Conservation (phyloP, 495 filamentous ascomycete species). For the Chaetomium fimeti region DNA sequence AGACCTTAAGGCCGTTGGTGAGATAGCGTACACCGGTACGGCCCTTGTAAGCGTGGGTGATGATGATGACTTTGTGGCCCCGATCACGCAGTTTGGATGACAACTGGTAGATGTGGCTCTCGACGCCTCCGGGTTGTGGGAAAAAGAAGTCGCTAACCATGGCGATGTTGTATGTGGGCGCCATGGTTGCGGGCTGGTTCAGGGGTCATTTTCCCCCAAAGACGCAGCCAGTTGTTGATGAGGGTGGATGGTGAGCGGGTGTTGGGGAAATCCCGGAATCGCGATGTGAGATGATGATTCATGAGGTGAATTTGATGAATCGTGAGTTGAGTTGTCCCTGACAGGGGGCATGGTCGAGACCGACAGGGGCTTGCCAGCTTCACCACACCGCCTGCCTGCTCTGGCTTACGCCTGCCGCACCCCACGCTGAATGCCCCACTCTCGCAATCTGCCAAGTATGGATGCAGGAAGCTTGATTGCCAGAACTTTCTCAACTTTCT, state of each 20-base stretch:
- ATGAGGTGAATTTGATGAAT: background rate
- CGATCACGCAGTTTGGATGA: conserved; percentile 94
- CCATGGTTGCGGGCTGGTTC: conserved; percentile 43
- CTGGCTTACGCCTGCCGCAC: background rate
- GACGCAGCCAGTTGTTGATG: background rate
- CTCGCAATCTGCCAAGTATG: background rate
- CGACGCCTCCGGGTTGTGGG: conserved; percentile 91
- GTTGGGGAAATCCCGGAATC: background rate
- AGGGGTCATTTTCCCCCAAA: conserved; percentile 18
- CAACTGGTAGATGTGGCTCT: conserved; percentile 98
- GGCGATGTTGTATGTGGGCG: conserved; percentile 60
- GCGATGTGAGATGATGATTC: background rate
- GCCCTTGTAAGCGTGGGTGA: conserved; percentile 93
- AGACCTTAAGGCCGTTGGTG: conserved; percentile 97
- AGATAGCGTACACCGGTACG: conserved; percentile 94
- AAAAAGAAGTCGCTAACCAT: conserved; percentile 99
- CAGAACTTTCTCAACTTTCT: too few species aligned
- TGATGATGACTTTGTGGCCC: conserved; percentile 96
- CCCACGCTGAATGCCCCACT: background rate
- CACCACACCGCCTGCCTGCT: conserved; percentile 18
- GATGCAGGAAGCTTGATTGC: conserved; percentile 10
- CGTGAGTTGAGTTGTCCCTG: background rate
- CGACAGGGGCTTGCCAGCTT: background rate
- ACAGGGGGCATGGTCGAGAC: background rate
- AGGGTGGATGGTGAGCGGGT: conserved; percentile 1